Conservation (phyloP, 2,329 filamentous ascomycete genomes). For the Zymoseptoria ardabiliae region DNA sequence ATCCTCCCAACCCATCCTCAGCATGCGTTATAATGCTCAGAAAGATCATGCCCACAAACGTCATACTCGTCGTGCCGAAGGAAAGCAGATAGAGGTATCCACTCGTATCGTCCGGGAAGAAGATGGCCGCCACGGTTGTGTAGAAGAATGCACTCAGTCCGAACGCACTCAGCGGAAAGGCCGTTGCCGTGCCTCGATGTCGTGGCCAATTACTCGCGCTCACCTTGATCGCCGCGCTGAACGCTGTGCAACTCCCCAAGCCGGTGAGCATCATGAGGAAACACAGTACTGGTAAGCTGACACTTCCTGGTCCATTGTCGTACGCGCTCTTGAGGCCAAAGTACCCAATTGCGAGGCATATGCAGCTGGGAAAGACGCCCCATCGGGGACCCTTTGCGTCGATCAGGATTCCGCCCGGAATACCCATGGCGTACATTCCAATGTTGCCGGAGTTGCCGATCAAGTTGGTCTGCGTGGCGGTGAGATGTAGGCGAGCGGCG, state of each 20-base stretch:
- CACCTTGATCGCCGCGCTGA: constrained; percentile 77
- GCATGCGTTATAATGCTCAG: constrained; percentile 57
- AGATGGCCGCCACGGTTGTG: constrained; percentile 65
- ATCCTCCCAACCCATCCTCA: constrained; percentile 38
- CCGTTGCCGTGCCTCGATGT: constrained; percentile 86
- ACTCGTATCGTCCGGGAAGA: constrained; percentile 77
- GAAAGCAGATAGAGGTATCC: constrained; percentile 74
- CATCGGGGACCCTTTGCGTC: constrained; percentile 74
- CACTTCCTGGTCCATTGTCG: constrained; percentile 55
- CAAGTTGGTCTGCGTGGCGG: constrained; percentile 86
- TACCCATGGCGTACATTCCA: constrained; percentile 87
- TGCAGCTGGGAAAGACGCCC: constrained; percentile 66
- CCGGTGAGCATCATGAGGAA: constrained; percentile 82
- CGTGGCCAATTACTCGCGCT: constrained; percentile 84
- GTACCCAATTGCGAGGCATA: constrained; percentile 72
- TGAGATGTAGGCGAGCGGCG: constrained; percentile 74
- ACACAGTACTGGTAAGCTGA: constrained; percentile 56
- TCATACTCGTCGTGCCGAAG: constrained; percentile 68
- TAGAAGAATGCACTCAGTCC: constrained; percentile 96
- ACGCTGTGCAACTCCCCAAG: constrained; percentile 84
- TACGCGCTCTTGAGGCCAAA: constrained; percentile 78
- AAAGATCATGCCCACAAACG: constrained; percentile 75
- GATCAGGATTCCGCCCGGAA: constrained; percentile 81
- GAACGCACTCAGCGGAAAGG: constrained; percentile 86
- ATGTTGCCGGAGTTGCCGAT: constrained; percentile 75